Evolutionary conservation across 768 basidiomycete species (phyloP), one percentile per base, ranked within the genome.

Genomic region (Pisolithus sp.): DNA sequence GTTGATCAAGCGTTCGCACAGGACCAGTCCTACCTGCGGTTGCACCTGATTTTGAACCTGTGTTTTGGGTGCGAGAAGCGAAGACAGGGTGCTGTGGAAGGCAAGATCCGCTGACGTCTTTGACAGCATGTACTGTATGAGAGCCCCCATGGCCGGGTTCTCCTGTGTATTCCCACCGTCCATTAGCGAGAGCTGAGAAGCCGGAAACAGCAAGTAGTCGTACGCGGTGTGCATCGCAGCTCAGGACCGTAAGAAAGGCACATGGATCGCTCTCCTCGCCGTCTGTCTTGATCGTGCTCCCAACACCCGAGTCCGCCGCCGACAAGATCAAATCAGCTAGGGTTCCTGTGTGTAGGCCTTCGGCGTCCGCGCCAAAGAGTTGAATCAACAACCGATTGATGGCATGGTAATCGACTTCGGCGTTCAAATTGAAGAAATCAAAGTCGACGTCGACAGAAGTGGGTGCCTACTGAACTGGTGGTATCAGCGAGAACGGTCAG

Each of bases 261-360:
- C 86, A 93, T 9, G 95, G 93, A 71, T 96, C 94, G 3, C 47
- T 60, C 5, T 59, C 65, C 8, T 61, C 62, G 24, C 68, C 65
- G 12, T 98, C 94, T 10, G 88, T 90, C 71, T 97, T 97, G 61
- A 97, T 83, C 0, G 89, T 93, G 31, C 89, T 89, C 17, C 95
- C 95, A 5, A 93, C 80, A 0, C 78, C 66, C 3, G 83, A 82
- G 63, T 94, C 89, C 12, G 86, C 82, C 58, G 91, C 86, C 1
- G 76, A 71, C 15, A 94, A 68, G 15, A 97, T 80, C 24, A 94
- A 76, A 49, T 94, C 89, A 0, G 88, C 78, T 3, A 99, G 77
- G 5, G 85, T 83, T 49, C 86, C 78, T 1, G 89, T 70, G 57
- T 85, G 73, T 36, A 99, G 73, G 6, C 71, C 62, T 45, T 87